Evolutionary conservation across 1,284 basidiomycete species (phyloP), one percentile per base, ranked within the genome.

Genomic region (Cryptococcus hybrid): DNA sequence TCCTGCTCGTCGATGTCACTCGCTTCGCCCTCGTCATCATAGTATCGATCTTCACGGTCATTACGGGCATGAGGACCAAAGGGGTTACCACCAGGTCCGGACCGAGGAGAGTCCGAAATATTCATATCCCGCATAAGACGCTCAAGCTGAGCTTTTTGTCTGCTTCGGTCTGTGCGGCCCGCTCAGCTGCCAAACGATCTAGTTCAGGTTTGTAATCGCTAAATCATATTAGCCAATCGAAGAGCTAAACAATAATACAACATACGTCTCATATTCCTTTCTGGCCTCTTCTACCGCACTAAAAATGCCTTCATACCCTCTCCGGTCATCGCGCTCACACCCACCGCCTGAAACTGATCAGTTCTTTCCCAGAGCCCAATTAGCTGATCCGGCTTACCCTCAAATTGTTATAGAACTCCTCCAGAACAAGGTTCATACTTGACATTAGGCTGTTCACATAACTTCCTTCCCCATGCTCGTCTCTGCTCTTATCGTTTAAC

Each of bases 391-490:
- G 2, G 71, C 79, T 66, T 54, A 92, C 93, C 81, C 90, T 90
- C 48, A 99, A 80, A 68, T 96, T 90, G 78, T 94, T 92, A 81
- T 99, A 99, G 71, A 99, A 99, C 74, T 99, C 96, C 73, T 99
- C 96, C 56, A 99, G 80, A 6, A 99, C 94, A 49, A 99, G 80
- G 75, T 92, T 93, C 96, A 99, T 99, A 73, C 90, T 93, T 68
- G 96, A 93, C 95, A 99, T 99, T 62, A 99, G 81, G 71, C 91
- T 94, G 77, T 92, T 96, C 92, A 98, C 96, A 78, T 98, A 99
- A 47, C 90, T 95, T 51, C 90, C 89, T 69, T 95, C 93, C 47
- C 92, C 94, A 61, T 91, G 89, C 7, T 87, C 82, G 69, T 92
- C 89, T 46, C 83, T 81, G 13, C 86, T 83, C 34, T 66, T 64